Conservation (phyloP, 2,329 filamentous ascomycete genomes). For the Penicillium sp. region DNA sequence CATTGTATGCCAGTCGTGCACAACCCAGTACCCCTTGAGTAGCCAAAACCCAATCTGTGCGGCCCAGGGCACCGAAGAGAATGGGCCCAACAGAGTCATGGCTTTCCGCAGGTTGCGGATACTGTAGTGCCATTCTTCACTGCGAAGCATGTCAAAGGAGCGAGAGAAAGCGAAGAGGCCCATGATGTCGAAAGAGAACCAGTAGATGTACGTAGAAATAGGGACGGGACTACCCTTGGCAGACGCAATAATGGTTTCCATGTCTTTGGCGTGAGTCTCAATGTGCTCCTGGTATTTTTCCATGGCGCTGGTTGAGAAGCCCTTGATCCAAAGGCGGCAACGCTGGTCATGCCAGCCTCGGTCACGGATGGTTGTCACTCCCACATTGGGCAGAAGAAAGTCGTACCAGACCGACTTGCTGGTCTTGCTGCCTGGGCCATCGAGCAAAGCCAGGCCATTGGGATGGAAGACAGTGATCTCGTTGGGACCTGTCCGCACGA, state of each 20-base stretch:
- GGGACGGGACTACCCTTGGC: neutral
- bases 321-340: neutral
- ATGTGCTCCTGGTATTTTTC: neutral
- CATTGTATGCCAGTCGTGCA: neutral
- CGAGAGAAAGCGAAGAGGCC: conserved; percentile 45
- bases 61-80: neutral
- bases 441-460: neutral
- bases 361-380: neutral
- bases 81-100: neutral
- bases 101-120: neutral
- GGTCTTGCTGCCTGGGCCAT: neutral
- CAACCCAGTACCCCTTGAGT: neutral
- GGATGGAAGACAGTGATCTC: neutral
- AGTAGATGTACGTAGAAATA: conserved; percentile 12
- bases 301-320: neutral
- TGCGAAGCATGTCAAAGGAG: conserved; percentile 38
- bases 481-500: neutral
- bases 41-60: neutral
- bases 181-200: conserved; percentile 46
- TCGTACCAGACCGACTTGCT: conserved; percentile 2
- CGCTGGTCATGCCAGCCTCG: neutral
- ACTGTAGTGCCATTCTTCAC: conserved; percentile 8
- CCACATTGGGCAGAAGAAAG: neutral
- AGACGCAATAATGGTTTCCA: neutral
- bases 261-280: neutral